Evolutionary conservation across 768 basidiomycete genomes (phyloP), one percentile per base, ranked within the genome.

Genomic region (Termitomyces sp.): DNA sequence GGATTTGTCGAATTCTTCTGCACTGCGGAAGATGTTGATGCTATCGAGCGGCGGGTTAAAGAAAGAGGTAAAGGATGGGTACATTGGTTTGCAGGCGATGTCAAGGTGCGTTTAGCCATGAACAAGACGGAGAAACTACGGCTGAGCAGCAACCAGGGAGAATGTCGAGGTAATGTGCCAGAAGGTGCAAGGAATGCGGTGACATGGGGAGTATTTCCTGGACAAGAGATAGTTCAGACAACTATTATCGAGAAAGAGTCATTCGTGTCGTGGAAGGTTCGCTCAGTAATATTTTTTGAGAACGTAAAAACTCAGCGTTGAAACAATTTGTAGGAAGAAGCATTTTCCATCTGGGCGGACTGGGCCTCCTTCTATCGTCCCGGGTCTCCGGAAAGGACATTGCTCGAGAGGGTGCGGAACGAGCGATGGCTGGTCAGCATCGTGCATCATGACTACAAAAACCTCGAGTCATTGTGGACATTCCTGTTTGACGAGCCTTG

Each of bases 131-230:
- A 52, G 22, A 20, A 40, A 48, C 49, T 9, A 16, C 36, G 53
- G 40, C 45, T 33, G 16, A 58, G 6, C 50, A n/a, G 13, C 53
- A 59, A 4, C 46, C 54, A 94, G 90, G 95, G 92, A 32, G 90
- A 93, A 53, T 87, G 81, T 62, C 78, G 80, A 65, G 94, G 86
- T 13, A 98, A 97, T 70, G 85, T 96, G 24, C 79, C 84, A 1
- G 85, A 89, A 50, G 86, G 84, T 38, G 90, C 86, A 15, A 84
- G 92, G 59, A 98, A 98, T 73, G 96, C 95, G 0, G 97, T 99
- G 7, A 99, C 97, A 1, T 99, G 97, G 97, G 97, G 96, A 59
- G 89, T 98, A 7, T 99, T 99, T 73, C 93, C 95, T 0, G 97
- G 94, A 0, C 92, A 97, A 70, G 97, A 99, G 74, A 90, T 99